Evolutionary conservation across 2,329 filamentous ascomycete genomes (phyloP).

Genomic region (Massarina eburnea): DNA sequence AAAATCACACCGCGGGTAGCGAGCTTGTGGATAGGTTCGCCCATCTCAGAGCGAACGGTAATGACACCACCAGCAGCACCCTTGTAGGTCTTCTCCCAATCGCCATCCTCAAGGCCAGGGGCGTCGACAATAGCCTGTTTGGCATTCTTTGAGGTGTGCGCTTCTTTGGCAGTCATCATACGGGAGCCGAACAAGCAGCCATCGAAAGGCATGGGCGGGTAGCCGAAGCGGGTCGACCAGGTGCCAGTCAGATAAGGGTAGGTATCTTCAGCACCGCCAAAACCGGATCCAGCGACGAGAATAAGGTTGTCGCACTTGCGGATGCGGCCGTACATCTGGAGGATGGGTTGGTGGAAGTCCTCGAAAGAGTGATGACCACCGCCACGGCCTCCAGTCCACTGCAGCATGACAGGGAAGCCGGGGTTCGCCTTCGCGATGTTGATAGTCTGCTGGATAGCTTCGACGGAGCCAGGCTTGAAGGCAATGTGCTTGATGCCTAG

Average conservation of each 20-base stretch:
- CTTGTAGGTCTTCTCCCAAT: conserved; percentile 54
- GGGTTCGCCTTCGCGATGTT: conserved; percentile 52
- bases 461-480: conserved; percentile 52
- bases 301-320: conserved; percentile 50
- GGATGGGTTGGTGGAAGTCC: conserved; percentile 53
- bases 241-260: conserved; percentile 51
- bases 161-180: conserved; percentile 52
- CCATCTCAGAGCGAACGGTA: conserved; percentile 98
- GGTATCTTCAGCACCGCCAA: conserved; percentile 51
- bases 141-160: conserved; percentile 46
- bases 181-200: conserved; percentile 51
- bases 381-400: conserved; percentile 55
- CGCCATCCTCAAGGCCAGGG: conserved; percentile 45
- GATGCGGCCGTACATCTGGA: conserved; percentile 50
- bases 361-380: conserved; percentile 55
- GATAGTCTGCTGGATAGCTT: conserved; percentile 50
- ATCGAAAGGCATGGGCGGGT: conserved; percentile 52
- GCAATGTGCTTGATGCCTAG: conserved; percentile 52
- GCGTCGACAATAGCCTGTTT: conserved; percentile 51
- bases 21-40: conserved; percentile 98
- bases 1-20: conserved; percentile 94
- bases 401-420: conserved; percentile 49
- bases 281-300: conserved; percentile 52
- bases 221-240: conserved; percentile 48
- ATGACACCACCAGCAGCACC: conserved; percentile 89